A percentile compares a stretch with the other conserved stretches of the same genome.
Evolutionary conservation across 306 rosid species (phyloP).

Genomic region (Lithocarpus polystachyus): DNA sequence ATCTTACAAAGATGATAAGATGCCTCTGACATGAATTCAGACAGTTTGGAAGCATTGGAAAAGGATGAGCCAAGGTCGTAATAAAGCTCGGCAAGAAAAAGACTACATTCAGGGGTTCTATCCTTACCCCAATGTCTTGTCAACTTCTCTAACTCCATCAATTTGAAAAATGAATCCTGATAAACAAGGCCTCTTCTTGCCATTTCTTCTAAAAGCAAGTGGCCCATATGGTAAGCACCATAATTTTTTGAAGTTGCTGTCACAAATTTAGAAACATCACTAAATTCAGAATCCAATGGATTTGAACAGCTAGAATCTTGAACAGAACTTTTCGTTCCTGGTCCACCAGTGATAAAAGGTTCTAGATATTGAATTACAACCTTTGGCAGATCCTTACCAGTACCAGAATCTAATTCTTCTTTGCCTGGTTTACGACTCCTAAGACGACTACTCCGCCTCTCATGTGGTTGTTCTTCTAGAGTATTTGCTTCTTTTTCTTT

Average conservation of each 20-base stretch:
- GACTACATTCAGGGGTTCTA: slow-evolving; percentile 69
- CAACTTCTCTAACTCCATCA: slow-evolving; percentile 83
- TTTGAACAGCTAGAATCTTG: slow-evolving; percentile 35
- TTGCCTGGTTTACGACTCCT: slow-evolving; percentile 95
- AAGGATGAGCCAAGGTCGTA: slow-evolving; percentile 73
- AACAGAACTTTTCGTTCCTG: slow-evolving; percentile 33
- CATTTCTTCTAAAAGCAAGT: slow-evolving; percentile 73
- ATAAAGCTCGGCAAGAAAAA: slow-evolving; percentile 86
- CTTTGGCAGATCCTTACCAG: slow-evolving; percentile 69
- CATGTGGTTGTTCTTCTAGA: slow-evolving; percentile 83
- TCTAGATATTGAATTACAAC: slow-evolving; percentile 73
- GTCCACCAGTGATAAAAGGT: slow-evolving; percentile 62
- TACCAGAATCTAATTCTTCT: slow-evolving; percentile 72
- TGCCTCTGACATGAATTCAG: slow-evolving; percentile 69
- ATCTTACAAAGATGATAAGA: slow-evolving; percentile 94
- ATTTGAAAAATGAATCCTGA: slow-evolving; percentile 72
- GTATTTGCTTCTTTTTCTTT: slow-evolving; percentile 65
- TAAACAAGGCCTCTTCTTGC: slow-evolving; percentile 53
- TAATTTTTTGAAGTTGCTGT: slow-evolving; percentile 59
- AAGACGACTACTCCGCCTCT: slow-evolving; percentile 92
- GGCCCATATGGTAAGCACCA: slow-evolving; percentile 87
- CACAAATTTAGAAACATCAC: slow-evolving; percentile 61
- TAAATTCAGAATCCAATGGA: slow-evolving; percentile 53
- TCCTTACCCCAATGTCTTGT: slow-evolving; percentile 94
- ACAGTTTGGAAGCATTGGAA: slow-evolving; percentile 50